Percentiles rank a stretch among this genome's conserved stretches.
These are phyloP conservation scores for Phialocephala subalpina DNA, from an alignment of 2,329 filamentous ascomycete species.

Conservation along the genomic window DNA sequence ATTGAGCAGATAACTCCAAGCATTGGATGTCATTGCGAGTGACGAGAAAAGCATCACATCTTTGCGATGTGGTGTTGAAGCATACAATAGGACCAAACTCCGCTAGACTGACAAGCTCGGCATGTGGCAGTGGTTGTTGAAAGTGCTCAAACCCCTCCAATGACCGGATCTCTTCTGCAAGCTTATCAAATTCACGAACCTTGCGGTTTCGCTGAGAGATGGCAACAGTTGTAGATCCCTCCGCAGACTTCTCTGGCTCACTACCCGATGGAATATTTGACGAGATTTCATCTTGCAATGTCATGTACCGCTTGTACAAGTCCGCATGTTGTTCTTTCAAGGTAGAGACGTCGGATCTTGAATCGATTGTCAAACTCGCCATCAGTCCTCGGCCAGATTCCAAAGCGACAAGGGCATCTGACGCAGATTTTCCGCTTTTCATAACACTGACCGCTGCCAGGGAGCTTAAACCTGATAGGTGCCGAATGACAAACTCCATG, in stretches of 20 bases:
- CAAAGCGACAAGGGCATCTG: background rate
- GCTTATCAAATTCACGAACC: background rate
- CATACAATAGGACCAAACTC: slow-evolving; percentile 1
- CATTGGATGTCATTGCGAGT: background rate
- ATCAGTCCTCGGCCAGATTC: slow-evolving; percentile 5
- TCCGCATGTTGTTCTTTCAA: background rate
- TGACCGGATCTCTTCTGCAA: background rate
- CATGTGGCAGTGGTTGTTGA: background rate
- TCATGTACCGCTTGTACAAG: background rate
- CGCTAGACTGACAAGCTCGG: background rate
- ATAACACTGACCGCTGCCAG: background rate
- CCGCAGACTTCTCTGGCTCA: background rate
- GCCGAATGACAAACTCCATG: background rate
- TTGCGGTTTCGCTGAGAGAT: background rate
- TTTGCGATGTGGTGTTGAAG: background rate
- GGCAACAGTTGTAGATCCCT: background rate
- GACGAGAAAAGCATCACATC: background rate
- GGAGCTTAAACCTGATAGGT: background rate
- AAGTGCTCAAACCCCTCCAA: slow-evolving; percentile 1
- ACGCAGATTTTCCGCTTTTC: background rate
- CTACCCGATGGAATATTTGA: background rate
- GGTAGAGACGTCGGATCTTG: background rate
- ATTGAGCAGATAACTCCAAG: background rate
- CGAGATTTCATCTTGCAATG: background rate
- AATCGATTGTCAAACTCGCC: background rate